Conservation (phyloP, 2,329 filamentous ascomycete species). For the Beauveria asiatica region DNA sequence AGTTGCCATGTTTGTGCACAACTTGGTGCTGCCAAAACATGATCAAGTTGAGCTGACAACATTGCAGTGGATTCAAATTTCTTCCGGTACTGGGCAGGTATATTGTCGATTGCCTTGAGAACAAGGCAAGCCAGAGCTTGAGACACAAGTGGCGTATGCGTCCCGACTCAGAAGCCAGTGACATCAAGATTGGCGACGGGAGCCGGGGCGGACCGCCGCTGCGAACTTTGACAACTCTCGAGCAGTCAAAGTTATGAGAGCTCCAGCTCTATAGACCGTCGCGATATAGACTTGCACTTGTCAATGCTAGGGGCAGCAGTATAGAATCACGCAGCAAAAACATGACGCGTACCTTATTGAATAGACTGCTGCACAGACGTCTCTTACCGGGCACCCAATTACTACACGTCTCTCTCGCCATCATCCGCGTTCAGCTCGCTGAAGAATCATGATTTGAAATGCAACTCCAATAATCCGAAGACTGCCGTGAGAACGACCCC, state of each 20-base stretch:
- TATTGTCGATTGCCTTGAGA: constrained; percentile 25
- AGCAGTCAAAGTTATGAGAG: constrained; percentile 22
- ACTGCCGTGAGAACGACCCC: constrained; percentile 3
- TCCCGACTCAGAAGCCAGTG: background rate
- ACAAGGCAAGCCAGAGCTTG: constrained; percentile 20
- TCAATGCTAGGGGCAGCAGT: background rate
- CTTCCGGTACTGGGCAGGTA: constrained; percentile 19
- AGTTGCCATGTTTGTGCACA: constrained; percentile 1
- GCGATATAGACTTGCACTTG: background rate
- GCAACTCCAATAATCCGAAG: background rate
- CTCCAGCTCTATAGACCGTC: background rate
- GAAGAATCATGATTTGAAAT: constrained; percentile 1
- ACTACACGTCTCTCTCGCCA: background rate
- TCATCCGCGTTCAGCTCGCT: background rate
- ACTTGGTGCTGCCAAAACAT: no score
- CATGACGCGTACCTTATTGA: background rate
- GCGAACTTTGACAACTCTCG: constrained; percentile 16
- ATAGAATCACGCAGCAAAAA: background rate
- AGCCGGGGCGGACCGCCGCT: constrained; percentile 23
- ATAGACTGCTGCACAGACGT: background rate
- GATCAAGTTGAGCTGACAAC: background rate
- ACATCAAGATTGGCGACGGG: constrained; percentile 20
- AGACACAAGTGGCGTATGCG: constrained; percentile 24
- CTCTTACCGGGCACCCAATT: background rate
- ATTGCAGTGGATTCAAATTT: constrained; percentile 20